Evolutionary conservation across 192 early-diverging fungal genomes (phyloP).

Genomic region (Rhizophagus prolifer): DNA sequence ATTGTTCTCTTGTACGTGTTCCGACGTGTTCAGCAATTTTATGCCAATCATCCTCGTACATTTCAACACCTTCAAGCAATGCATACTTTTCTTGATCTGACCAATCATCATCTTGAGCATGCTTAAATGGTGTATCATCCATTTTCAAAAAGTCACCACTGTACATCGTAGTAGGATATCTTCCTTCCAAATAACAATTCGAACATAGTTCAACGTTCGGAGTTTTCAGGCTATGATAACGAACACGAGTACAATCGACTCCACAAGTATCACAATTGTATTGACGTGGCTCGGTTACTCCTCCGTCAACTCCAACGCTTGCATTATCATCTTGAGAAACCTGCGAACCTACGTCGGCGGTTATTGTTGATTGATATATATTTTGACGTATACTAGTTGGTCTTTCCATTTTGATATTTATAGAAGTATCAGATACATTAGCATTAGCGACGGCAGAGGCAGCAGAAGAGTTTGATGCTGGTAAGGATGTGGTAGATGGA

Average conservation of each 20-base stretch:
- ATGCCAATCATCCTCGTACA: conserved; percentile 94
- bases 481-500: conserved; percentile 43
- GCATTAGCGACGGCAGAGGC: conserved; percentile 35
- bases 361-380: conserved; percentile 49
- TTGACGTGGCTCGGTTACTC: conserved; percentile 34
- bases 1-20: conserved; percentile 86
- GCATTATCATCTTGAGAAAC: conserved; percentile 48
- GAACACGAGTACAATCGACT: conserved; percentile 70
- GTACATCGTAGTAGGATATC: conserved; percentile 79
- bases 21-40: conserved; percentile 91
- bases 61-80: conserved; percentile 89
- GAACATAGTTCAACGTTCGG: conserved; percentile 77
- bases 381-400: conserved; percentile 52
- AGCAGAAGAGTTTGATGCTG: conserved; percentile 29
- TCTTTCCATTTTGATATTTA: conserved; percentile 34
- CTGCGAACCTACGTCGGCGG: conserved; percentile 32
- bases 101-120: conserved; percentile 71
- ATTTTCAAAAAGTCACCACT: conserved; percentile 90
- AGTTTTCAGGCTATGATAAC: conserved; percentile 82
- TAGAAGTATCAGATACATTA: conserved; percentile 10
- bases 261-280: conserved; percentile 83
- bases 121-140: conserved; percentile 47
- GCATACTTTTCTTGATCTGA: conserved; percentile 82
- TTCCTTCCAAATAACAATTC: conserved; percentile 89
- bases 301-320: conserved; percentile 30